Evolutionary conservation across 78 protist species (phyloP).

Genomic region (Planoprotostelium fungivorum): DNA sequence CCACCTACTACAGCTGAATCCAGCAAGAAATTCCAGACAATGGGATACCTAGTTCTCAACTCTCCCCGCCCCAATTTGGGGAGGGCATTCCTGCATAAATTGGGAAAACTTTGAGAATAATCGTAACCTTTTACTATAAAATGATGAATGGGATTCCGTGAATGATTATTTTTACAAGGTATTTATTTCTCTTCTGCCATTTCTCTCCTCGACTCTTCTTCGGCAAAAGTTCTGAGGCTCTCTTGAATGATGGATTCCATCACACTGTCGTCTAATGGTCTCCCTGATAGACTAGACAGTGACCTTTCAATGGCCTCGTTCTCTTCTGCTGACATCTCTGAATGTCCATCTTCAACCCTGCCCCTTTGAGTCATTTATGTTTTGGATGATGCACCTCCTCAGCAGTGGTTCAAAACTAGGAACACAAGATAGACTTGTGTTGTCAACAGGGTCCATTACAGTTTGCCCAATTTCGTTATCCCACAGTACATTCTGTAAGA

Average conservation of each 20-base stretch:
- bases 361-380: not conserved
- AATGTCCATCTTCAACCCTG: not conserved
- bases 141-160: too few species aligned
- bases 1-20: too few species aligned
- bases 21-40: too few species aligned
- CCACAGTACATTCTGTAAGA: conserved; percentile 31
- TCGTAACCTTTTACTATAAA: too few species aligned
- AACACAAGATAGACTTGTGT: not conserved
- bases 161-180: too few species aligned
- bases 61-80: too few species aligned
- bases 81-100: too few species aligned
- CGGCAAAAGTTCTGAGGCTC: not conserved
- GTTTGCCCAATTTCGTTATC: not conserved
- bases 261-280: not conserved
- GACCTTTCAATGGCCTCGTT: not conserved
- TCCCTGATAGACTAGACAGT: not conserved
- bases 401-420: not conserved
- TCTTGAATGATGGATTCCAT: not conserved
- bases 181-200: too few species aligned
- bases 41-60: too few species aligned
- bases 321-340: not conserved
- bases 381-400: not conserved
- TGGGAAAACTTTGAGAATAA: too few species aligned
- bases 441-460: not conserved
- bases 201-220: too few species aligned